These are phyloP conservation scores for Orbilia oligospora DNA, from an alignment of 2,329 filamentous ascomycete genomes.

Conservation along the genomic window DNA sequence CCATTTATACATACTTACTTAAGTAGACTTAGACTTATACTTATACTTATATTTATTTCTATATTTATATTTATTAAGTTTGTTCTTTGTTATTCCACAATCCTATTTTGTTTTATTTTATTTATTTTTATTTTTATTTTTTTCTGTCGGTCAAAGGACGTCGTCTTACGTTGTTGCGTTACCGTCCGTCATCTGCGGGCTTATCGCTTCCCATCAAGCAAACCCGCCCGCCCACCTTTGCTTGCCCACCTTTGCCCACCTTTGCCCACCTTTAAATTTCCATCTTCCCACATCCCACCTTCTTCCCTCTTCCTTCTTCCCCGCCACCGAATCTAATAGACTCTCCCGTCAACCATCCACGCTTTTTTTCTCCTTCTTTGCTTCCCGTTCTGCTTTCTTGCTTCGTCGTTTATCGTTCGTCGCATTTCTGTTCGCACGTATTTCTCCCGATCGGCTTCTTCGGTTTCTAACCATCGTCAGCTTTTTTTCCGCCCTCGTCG, in stretches of 20 bases:
- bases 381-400: conserved; percentile 61
- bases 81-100: too few species aligned
- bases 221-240: neutral
- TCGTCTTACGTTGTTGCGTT: neutral
- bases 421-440: conserved; percentile 63
- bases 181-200: neutral
- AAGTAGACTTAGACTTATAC: too few species aligned
- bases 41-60: too few species aligned
- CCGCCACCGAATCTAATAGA: conserved; percentile 54
- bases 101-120: too few species aligned
- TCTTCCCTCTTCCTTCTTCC: conserved; percentile 44
- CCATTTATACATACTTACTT: too few species aligned
- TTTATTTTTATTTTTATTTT: too few species aligned
- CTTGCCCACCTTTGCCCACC: conserved; percentile 1
- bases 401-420: conserved; percentile 57
- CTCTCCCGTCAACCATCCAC: conserved; percentile 63
- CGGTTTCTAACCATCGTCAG: conserved; percentile 59
- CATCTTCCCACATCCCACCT: conserved; percentile 25
- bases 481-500: conserved; percentile 37
- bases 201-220: conserved; percentile 8
- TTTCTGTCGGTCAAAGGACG: neutral
- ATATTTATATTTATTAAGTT: too few species aligned
- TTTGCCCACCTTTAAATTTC: conserved; percentile 23
- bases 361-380: conserved; percentile 41
- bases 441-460: conserved; percentile 42